Conservation (phyloP, 2,329 filamentous ascomycete species). For the Arachnopeziza araneosa region DNA sequence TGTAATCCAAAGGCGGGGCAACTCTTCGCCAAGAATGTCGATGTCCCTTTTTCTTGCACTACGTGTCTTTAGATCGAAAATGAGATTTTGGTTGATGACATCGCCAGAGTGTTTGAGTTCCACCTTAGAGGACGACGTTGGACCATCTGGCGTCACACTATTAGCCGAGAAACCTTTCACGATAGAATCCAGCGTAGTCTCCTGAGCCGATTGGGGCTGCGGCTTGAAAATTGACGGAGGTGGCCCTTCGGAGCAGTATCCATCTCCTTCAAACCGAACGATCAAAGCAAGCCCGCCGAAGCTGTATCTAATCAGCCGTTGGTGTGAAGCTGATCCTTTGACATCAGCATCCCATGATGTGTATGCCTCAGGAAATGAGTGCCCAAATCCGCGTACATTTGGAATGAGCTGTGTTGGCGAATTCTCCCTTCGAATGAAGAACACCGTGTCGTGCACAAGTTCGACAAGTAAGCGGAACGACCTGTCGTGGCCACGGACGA, state of each 20-base stretch:
- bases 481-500: slow-evolving; percentile 38
- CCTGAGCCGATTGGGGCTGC: background rate
- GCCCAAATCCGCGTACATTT: slow-evolving; percentile 55
- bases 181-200: slow-evolving; percentile 15
- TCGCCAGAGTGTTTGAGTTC: slow-evolving; percentile 29
- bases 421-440: slow-evolving; percentile 58
- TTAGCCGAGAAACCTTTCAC: slow-evolving; percentile 2
- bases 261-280: slow-evolving; percentile 54
- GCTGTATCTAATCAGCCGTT: slow-evolving; percentile 53
- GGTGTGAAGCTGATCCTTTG: slow-evolving; percentile 52
- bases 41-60: slow-evolving; percentile 17
- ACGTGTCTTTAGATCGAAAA: slow-evolving; percentile 41
- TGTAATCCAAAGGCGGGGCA: slow-evolving; percentile 43
- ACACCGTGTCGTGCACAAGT: slow-evolving; percentile 49
- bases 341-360: slow-evolving; percentile 56
- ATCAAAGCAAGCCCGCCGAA: slow-evolving; percentile 48
- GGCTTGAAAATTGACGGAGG: background rate
- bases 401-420: slow-evolving; percentile 51
- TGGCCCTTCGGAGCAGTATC: slow-evolving; percentile 37
- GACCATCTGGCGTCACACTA: background rate
- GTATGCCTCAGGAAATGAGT: slow-evolving; percentile 61
- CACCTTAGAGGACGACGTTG: slow-evolving; percentile 34
- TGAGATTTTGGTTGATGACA: slow-evolving; percentile 27
- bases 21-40: slow-evolving; percentile 30
- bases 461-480: slow-evolving; percentile 56